phyloP scores from a whole-genome alignment of 1,139 yeast genomes.

The Pneumocystis canis region DNA sequence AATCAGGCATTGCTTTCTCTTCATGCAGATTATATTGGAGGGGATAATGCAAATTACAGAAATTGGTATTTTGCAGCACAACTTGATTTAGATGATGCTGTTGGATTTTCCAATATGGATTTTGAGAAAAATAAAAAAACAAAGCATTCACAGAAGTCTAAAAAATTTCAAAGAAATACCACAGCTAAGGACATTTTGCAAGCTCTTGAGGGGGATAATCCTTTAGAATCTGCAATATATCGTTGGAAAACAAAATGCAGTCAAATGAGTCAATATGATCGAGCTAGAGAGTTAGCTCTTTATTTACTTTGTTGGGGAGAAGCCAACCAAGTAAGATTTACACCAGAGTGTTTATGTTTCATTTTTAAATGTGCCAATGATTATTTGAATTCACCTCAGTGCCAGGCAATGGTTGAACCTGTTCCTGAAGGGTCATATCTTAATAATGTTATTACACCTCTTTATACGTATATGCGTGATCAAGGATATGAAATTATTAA shows the following conservation, averaged over 20 bases:
- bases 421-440: conserved; percentile 71
- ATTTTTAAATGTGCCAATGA: conserved; percentile 87
- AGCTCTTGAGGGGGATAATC: conserved; percentile 77
- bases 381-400: conserved; percentile 71
- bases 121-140: conserved; percentile 32
- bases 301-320: conserved; percentile 95
- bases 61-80: conserved; percentile 96
- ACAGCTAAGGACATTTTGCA: conserved; percentile 42
- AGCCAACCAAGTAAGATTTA: conserved; percentile 91
- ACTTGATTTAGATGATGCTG: conserved; percentile 66
- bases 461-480: conserved; percentile 78
- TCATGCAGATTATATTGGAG: conserved; percentile 96
- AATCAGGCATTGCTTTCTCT: conserved; percentile 81
- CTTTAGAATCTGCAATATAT: conserved; percentile 64
- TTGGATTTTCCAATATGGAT: conserved; percentile 67
- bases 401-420: conserved; percentile 51
- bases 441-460: conserved; percentile 81
- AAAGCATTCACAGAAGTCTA: conserved; percentile 13
- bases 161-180: conserved; percentile 33
- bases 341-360: conserved; percentile 85
- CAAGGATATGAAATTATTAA: conserved; percentile 91
- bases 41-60: conserved; percentile 76
- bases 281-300: conserved; percentile 79
- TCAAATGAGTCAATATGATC: conserved; percentile 51
- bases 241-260: conserved; percentile 77